Percentiles rank a stretch among this genome's conserved stretches.
These are phyloP conservation scores for Polychaeton citri DNA, from an alignment of 2,329 filamentous ascomycete genomes.

Conservation along the genomic window DNA sequence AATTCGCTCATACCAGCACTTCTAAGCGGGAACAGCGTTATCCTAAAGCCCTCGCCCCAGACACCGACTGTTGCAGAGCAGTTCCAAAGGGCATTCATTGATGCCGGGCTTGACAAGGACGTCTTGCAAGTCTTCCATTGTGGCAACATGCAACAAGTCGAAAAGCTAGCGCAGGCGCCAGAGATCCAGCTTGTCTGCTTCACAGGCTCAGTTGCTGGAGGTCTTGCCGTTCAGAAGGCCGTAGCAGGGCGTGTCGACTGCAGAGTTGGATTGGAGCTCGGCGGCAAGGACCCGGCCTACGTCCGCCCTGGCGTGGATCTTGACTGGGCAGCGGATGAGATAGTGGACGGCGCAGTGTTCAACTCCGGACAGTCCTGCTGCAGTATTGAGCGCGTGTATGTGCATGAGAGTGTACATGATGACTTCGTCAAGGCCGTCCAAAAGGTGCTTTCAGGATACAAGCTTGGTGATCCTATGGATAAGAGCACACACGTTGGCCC, in stretches of 20 bases:
- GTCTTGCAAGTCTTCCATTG: constrained; percentile 90
- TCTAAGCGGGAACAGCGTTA: constrained; percentile 77
- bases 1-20: constrained; percentile 90
- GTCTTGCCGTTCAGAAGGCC: constrained; percentile 71
- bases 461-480: constrained; percentile 75
- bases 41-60: constrained; percentile 89
- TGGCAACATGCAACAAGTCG: constrained; percentile 63
- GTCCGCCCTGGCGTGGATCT: constrained; percentile 75
- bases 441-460: constrained; percentile 64
- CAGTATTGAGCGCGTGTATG: constrained; percentile 81
- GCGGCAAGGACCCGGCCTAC: constrained; percentile 91
- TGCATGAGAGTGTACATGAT: constrained; percentile 73
- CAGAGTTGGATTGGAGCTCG: constrained; percentile 77
- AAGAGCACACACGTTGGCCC: constrained; percentile 72
- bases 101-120: constrained; percentile 68
- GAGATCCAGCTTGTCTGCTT: constrained; percentile 76
- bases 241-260: constrained; percentile 68
- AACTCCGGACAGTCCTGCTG: constrained; percentile 99
- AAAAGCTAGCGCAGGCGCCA: constrained; percentile 64
- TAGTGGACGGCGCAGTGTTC: constrained; percentile 91
- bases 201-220: constrained; percentile 82
- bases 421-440: constrained; percentile 67
- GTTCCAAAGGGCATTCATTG: constrained; percentile 58
- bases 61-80: constrained; percentile 87
- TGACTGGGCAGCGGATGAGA: constrained; percentile 82